These are phyloP conservation scores for Sarocladium oryzae DNA, from an alignment of 2,329 filamentous ascomycete genomes.

Conservation along the genomic window DNA sequence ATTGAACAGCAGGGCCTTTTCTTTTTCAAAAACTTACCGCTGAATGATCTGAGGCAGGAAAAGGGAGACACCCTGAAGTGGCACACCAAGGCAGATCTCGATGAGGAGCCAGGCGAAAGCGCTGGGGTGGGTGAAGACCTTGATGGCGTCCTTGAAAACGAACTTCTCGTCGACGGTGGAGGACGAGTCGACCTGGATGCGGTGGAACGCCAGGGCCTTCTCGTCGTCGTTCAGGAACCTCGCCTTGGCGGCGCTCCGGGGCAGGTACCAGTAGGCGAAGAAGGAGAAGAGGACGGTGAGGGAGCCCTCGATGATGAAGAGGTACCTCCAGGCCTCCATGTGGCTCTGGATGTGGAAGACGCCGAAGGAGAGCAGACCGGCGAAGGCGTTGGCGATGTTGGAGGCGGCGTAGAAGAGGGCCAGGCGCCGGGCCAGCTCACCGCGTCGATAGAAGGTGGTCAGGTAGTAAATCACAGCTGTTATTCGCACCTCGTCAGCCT, in stretches of 20 bases:
- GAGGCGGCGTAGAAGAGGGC: slow-evolving; percentile 71
- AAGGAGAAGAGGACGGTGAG: slow-evolving; percentile 54
- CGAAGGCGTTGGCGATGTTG: slow-evolving; percentile 60
- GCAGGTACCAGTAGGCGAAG: slow-evolving; percentile 65
- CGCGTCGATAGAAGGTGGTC: slow-evolving; percentile 44
- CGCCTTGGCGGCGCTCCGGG: slow-evolving; percentile 56
- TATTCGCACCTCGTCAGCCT: neutral
- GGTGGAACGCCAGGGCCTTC: slow-evolving; percentile 60
- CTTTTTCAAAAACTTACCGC: too few relatives aligned
- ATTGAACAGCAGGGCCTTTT: too few relatives aligned
- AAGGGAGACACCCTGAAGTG: slow-evolving; percentile 46
- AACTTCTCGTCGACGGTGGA: slow-evolving; percentile 50
- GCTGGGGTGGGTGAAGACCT: slow-evolving; percentile 44
- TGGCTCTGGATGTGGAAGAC: slow-evolving; percentile 39
- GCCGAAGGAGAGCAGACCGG: slow-evolving; percentile 39
- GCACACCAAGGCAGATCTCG: slow-evolving; percentile 54
- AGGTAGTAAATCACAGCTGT: slow-evolving; percentile 44
- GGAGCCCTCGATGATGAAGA: slow-evolving; percentile 48
- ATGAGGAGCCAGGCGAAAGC: slow-evolving; percentile 45
- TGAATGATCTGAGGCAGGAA: slow-evolving; percentile 51
- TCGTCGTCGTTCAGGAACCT: slow-evolving; percentile 60
- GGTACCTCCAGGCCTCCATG: slow-evolving; percentile 39
- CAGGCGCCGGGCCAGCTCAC: slow-evolving; percentile 35
- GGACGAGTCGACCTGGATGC: slow-evolving; percentile 71
- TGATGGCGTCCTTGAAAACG: slow-evolving; percentile 41